Base-by-base conservation (phyloP, 805 yeast genomes). In the Kockiozyma suomiensis region DNA sequence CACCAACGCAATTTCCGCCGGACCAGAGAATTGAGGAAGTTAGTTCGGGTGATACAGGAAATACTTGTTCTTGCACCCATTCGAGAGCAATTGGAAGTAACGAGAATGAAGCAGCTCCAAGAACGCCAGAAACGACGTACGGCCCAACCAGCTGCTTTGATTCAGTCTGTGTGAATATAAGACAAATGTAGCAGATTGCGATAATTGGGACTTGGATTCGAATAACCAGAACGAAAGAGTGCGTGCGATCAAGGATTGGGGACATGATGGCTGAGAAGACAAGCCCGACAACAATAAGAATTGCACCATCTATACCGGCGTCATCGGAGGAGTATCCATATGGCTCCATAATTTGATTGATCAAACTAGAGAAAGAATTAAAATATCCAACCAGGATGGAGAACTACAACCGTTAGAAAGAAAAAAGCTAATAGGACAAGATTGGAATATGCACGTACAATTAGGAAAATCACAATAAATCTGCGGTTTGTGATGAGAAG, bases 231-330 rank as follows among this genome's bases (percentile, higher is more conserved):
- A 65, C 46, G 49, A 61, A 69, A 19, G 59, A 50, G 59, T 72
- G 75, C 19, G 61, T 56, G 12, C 70, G 54, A 55, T 72, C 75
- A 19, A 70, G 56, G 10, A 72, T 45, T 8, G 74, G 74, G 1
- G 75, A 71, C 10, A 66, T 57, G 21, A 70, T 46, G 4, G 72
- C 70, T 2, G 74, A 64, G 51, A 62, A 68, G 21, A 70, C 69
- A 40, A 72, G 66, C 7, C 75, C 75, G 32, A 69, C 66, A 3
- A 69, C 62, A 56, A 72, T 72, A 35, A 72, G 58, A 7, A 70
- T 54, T 2, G 75, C 75, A 2, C 75, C 75, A 8, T 70, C 72
- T 43, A 61, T 61, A 26, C 75, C 75, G 7, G 75, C 75, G 17
- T 70, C 69, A 59, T 72, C 70, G 23, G 70, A 57, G n/a, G 70